phyloP scores from a whole-genome alignment of 78 protist species.

The Monosiga brevicollis region DNA sequence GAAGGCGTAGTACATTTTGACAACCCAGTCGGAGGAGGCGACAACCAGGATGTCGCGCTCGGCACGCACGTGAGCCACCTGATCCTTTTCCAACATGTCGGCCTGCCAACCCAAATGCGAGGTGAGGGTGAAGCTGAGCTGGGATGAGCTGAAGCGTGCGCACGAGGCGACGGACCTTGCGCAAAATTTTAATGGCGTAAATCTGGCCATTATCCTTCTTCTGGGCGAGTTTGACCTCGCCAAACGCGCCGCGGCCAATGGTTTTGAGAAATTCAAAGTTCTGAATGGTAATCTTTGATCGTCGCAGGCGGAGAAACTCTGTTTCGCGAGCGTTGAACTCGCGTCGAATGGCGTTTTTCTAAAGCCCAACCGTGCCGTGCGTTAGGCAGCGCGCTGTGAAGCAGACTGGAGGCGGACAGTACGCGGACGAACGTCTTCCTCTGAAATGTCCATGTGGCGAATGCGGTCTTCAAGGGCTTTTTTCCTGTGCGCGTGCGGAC shows the following conservation, averaged over 20 bases:
- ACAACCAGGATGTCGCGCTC: constrained; percentile 78
- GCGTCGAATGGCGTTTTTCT: no score
- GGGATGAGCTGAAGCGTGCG: no score
- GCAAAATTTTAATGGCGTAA: constrained; percentile 45
- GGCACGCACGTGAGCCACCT: constrained; percentile 36
- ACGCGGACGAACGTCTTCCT: no score
- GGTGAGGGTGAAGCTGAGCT: no score
- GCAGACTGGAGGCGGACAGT: no score
- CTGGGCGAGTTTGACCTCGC: constrained; percentile 35
- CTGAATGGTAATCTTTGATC: not conserved
- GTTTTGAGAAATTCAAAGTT: not conserved
- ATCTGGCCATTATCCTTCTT: constrained; percentile 4
- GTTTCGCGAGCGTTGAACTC: not conserved
- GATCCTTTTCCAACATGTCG: constrained; percentile 23
- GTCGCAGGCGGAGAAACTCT: not conserved
- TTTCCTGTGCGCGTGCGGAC: no score
- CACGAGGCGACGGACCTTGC: no score
- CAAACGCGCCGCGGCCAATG: constrained; percentile 47
- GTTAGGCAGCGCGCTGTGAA: no score
- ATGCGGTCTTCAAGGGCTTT: no score
- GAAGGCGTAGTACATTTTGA: constrained; percentile 69
- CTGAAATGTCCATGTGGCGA: no score
- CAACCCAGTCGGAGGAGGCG: constrained; percentile 50
- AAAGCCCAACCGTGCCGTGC: no score
- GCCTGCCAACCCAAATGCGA: no score